Evolutionary conservation across 345 rosid genomes (phyloP), one percentile per base, ranked within the genome.

Genomic region (Camelina laxa): DNA sequence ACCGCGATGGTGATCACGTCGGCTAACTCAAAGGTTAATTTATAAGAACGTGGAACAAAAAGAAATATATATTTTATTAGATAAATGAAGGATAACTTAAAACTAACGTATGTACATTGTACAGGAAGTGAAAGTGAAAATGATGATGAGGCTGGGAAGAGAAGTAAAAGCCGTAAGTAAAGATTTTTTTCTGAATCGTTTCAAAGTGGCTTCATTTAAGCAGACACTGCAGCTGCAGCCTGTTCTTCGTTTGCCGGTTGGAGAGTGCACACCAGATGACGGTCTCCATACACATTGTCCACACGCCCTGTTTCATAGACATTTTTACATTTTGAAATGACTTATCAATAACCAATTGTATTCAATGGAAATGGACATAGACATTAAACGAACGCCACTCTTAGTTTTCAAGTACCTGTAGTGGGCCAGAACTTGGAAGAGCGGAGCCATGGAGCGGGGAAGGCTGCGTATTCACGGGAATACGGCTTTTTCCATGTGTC

Each of bases 401-500:
- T 2, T 60, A 48, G 17, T 4, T 48, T 31, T 31, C 38, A 64
- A 47, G 44, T 69, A 89, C 97, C 96, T 59, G 99, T 92, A 59
- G 78, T 70, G 41, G 99, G 99, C 99, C 99, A 95, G 91, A 95
- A 92, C 82, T 95, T 95, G 8, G 96, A 81, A 22, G 67, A 49
- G 4, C 89, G 92, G 75, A 95, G 97, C 99, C 99, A 95, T 51
- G 99, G 75, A 69, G 97, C 97, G 2, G 99, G 97, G 88, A 87
- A 95, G 59, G 96, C 97, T 11, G 99, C 99, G 74, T 89, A 92
- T 67, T 92, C 96, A 44, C 97, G 79, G 15, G 97, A 82, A 80
- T 95, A 95, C 9, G 99, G 97, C 48, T 92, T 92, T 8, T 87
- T 82, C 99, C 99, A 95, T 45, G 87, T 17, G 75, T 95, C 97